Base-by-base conservation (phyloP, 2,329 filamentous ascomycete genomes). In the Dactylonectria macrodidyma region DNA sequence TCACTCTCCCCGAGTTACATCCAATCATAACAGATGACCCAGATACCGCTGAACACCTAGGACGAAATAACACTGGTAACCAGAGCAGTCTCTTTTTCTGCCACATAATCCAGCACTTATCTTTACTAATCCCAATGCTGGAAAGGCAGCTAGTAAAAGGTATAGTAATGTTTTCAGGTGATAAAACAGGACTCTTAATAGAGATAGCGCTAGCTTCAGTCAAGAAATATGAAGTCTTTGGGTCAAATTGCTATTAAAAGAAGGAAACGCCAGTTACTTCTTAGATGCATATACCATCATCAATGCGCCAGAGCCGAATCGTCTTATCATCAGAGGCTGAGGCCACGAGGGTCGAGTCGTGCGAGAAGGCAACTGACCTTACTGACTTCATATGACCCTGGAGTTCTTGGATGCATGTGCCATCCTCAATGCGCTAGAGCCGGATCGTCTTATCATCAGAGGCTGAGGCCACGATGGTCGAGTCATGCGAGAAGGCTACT, bases 71-170 rank as follows among this genome's bases (percentile, higher is more conserved):
- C 12, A 16, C 26, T 9, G 56, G 56, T 59, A 59, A 50, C 56
- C 56, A 59, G 50, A 59, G 47, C 47, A 59, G 34, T 50, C 8
- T 44, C 16, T 36, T 59, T 59, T 34, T 44, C 16, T 50, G 22
- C 56, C 56, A 59, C n/a, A n/a, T 34, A 26, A 59, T 48, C 56
- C 56, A 59, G 44, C 56, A 59, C 30, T 3, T 22, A 36, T 59
- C 44, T 22, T 10, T 1, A 34, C 56, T 59, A 38, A 59, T 59
- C 16, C 56, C 56, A 59, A 59, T 6, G 16, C 56, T 26, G 19
- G 41, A 48, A 9, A 36, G 26, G 46, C 56, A 48, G 10, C 50
- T 59, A 3, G 44, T 22, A 36, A 59, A 50, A 11, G 44, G 56
- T n/a, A 24, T 59, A 50, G 44, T 48, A 22, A 46, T 46, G 56